A percentile compares a stretch with the other conserved stretches of the same genome.
Evolutionary conservation across 2,329 filamentous ascomycete genomes (phyloP).

Genomic region (Alternaria dauci): DNA sequence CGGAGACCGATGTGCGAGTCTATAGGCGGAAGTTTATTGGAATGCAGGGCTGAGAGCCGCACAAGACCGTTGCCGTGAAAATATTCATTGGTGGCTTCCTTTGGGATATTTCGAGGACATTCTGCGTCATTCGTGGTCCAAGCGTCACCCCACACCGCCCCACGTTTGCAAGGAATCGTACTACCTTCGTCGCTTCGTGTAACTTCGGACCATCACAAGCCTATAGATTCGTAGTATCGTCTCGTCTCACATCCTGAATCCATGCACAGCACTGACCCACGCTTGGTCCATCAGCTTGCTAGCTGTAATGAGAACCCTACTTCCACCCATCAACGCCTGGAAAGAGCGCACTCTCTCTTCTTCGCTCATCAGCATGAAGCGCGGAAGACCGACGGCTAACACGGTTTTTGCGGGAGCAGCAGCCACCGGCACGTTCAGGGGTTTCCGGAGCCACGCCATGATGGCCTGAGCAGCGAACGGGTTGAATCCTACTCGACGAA

Average conservation of each 20-base stretch:
- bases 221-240: background rate
- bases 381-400: conserved; percentile 55
- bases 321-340: conserved; percentile 62
- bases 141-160: conserved; percentile 16
- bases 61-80: conserved; percentile 2
- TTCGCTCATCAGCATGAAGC: conserved; percentile 65
- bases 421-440: conserved; percentile 19
- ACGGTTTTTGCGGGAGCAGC: conserved; percentile 1
- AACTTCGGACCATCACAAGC: background rate
- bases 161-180: too few relatives aligned
- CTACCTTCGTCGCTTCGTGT: background rate
- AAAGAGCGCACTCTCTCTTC: conserved; percentile 62
- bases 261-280: conserved; percentile 56
- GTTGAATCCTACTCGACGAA: conserved; percentile 73
- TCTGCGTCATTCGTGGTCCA: conserved; percentile 33
- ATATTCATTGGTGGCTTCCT: conserved; percentile 7
- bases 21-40: background rate
- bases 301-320: conserved; percentile 62
- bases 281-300: conserved; percentile 60
- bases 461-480: conserved; percentile 74
- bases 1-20: background rate
- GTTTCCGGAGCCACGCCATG: conserved; percentile 53
- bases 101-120: conserved; percentile 31
- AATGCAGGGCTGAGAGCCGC: conserved; percentile 6
- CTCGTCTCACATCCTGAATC: conserved; percentile 32